Percentiles rank a stretch among this genome's conserved stretches.
Evolutionary conservation across 2,329 filamentous ascomycete genomes (phyloP).

Genomic region (Nannizziopsis arthrosporioides): DNA sequence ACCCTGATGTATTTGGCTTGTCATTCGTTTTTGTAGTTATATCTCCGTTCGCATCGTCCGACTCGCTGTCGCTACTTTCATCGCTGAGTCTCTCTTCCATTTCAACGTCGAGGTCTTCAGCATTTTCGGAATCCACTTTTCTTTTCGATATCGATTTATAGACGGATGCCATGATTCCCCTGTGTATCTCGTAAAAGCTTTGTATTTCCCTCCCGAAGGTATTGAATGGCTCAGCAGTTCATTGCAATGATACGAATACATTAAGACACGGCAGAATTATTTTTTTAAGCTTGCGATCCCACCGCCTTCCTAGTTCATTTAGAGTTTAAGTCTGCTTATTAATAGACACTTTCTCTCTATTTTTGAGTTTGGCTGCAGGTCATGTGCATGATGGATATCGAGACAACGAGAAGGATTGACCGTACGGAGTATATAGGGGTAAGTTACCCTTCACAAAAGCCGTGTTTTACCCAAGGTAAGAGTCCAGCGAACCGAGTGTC

Average conservation of each 20-base stretch:
- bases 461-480: too few species aligned
- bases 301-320: constrained; percentile 1
- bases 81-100: constrained; percentile 17
- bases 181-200: too few species aligned
- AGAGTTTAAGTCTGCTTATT: background rate
- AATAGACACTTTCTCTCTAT: too few species aligned
- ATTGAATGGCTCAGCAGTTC: background rate
- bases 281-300: background rate
- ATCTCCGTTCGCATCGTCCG: constrained; percentile 41
- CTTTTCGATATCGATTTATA: constrained; percentile 44
- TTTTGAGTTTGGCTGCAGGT: too few species aligned
- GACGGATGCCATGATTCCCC: constrained; percentile 41
- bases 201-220: too few species aligned
- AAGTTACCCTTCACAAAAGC: too few species aligned
- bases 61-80: constrained; percentile 22
- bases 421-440: too few species aligned
- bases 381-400: background rate
- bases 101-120: constrained; percentile 12
- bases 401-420: too few species aligned
- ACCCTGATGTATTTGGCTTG: constrained; percentile 10
- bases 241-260: background rate
- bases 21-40: constrained; percentile 15
- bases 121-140: background rate
- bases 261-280: constrained; percentile 7
- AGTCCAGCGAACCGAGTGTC: background rate